Conservation (phyloP, 305 asterid species). For the Fraxinus greggii region DNA sequence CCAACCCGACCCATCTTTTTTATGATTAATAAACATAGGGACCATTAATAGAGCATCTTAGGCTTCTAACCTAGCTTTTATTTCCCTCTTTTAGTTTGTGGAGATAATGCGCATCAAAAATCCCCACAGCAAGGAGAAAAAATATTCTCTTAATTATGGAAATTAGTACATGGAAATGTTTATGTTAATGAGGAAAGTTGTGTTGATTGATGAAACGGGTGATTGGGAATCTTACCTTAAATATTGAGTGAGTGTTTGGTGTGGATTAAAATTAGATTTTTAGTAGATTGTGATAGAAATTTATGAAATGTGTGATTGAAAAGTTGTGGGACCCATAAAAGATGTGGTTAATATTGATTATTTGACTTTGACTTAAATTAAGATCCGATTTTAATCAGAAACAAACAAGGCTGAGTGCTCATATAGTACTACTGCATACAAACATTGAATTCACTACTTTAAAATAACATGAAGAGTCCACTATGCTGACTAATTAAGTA, state of each 20-base stretch:
- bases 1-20: slow-evolving; percentile 51
- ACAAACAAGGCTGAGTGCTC: too few relatives aligned
- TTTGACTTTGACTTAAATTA: too few relatives aligned
- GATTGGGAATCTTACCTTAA: slow-evolving; percentile 5
- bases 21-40: slow-evolving; percentile 28
- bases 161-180: slow-evolving; percentile 29
- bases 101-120: slow-evolving; percentile 5
- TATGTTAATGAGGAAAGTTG: slow-evolving; percentile 47
- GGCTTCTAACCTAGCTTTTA: slow-evolving; percentile 18
- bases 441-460: not conserved
- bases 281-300: too few relatives aligned
- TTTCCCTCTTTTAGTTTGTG: slow-evolving; percentile 21
- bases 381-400: too few relatives aligned
- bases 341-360: too few relatives aligned
- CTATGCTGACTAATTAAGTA: not conserved
- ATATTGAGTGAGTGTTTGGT: slow-evolving; percentile 6
- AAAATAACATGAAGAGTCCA: not conserved
- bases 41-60: slow-evolving; percentile 44
- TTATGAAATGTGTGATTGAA: too few relatives aligned
- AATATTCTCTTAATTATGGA: slow-evolving; percentile 29
- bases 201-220: slow-evolving; percentile 47
- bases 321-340: too few relatives aligned
- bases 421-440: slow-evolving; percentile 5
- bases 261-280: too few relatives aligned
- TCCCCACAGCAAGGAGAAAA: slow-evolving; percentile 25